phyloP scores from a whole-genome alignment of 805 yeast species.

The Clavispora santaluciae region DNA sequence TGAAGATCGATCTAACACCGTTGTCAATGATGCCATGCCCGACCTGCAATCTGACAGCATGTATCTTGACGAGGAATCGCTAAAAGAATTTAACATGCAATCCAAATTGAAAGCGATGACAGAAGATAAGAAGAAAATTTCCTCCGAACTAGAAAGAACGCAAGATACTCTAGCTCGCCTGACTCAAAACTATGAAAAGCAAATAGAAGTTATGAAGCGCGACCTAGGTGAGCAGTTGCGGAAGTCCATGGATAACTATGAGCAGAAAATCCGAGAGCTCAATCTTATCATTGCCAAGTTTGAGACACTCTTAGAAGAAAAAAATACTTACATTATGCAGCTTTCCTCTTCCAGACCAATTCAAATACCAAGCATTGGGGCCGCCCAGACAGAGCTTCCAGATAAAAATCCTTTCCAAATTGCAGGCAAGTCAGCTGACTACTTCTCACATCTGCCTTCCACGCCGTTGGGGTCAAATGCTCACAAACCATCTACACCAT shows the following conservation, averaged over 20 bases:
- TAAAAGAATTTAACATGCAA: not conserved
- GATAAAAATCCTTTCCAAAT: not conserved
- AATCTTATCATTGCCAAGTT: constrained; percentile 24
- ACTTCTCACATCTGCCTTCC: not conserved
- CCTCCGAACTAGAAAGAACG: constrained; percentile 14
- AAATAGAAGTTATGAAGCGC: constrained; percentile 18
- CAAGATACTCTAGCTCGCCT: constrained; percentile 13
- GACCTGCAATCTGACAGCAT: not conserved
- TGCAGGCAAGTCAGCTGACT: no score
- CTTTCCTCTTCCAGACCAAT: constrained; percentile 35
- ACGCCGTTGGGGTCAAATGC: not conserved
- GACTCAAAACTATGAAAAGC: constrained; percentile 19
- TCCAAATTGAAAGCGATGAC: constrained; percentile 10
- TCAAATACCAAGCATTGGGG: constrained; percentile 22
- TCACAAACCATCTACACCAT: not conserved
- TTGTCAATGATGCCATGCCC: no score
- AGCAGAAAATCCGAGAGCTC: constrained; percentile 33
- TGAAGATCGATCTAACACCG: no score
- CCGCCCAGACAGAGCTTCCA: not conserved
- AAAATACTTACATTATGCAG: constrained; percentile 30
- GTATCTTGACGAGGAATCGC: not conserved
- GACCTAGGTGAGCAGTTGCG: constrained; percentile 25
- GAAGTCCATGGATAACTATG: constrained; percentile 23
- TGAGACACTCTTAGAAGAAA: constrained; percentile 35
- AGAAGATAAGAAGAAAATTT: constrained; percentile 18